Percentiles rank a stretch among this genome's conserved stretches.
Conservation (phyloP, 2,329 filamentous ascomycete species). For the Fusarium tjaetaba region DNA sequence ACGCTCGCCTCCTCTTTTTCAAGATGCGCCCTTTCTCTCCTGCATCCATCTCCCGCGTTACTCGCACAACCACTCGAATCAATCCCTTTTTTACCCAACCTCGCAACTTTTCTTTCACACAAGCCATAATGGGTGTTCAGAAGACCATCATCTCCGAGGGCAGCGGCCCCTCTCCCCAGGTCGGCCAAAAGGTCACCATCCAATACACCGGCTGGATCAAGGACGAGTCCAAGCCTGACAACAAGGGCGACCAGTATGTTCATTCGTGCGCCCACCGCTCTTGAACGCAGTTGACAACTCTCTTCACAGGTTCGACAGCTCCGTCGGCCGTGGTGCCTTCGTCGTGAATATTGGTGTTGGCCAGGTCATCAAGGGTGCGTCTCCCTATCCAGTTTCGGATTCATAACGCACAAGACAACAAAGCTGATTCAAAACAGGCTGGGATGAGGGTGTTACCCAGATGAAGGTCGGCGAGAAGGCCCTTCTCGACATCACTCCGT, state of each 20-base stretch:
- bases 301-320: constrained; percentile 84
- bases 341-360: constrained; percentile 82
- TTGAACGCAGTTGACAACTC: constrained; percentile 13
- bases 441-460: constrained; percentile 83
- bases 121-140: constrained; percentile 73
- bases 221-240: constrained; percentile 67
- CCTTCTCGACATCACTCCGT: constrained; percentile 77
- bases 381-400: constrained; percentile 25
- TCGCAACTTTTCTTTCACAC: constrained; percentile 34
- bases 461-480: constrained; percentile 95
- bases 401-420: neutral
- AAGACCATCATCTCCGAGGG: constrained; percentile 74
- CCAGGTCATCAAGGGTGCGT: constrained; percentile 83
- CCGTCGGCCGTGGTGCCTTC: constrained; percentile 80
- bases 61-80: constrained; percentile 29
- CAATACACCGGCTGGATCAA: constrained; percentile 92
- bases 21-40: constrained; percentile 35
- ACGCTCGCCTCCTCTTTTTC: constrained; percentile 22
- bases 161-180: constrained; percentile 67
- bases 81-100: constrained; percentile 31
- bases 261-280: too few species aligned
- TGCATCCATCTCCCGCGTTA: constrained; percentile 33
- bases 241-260: constrained; percentile 79
- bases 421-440: constrained; percentile 61
- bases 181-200: constrained; percentile 81